Evolutionary conservation across 2,329 filamentous ascomycete species (phyloP).

Genomic region (Daldinia sp.): DNA sequence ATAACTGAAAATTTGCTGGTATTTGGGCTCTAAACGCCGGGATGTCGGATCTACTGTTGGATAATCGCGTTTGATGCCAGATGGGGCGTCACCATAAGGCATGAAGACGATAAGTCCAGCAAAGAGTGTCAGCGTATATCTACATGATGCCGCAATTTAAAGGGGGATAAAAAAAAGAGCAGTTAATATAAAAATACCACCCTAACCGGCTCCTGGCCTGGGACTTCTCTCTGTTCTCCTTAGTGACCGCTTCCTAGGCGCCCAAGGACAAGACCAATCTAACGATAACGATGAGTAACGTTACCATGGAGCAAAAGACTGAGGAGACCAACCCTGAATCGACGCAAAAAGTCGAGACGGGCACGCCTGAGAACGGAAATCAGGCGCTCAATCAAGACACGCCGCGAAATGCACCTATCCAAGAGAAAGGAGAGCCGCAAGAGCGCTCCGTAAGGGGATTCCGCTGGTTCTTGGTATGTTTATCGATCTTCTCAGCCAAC

Average conservation of each 20-base stretch:
- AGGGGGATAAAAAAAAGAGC: background rate
- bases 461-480: slow-evolving; percentile 23
- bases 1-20: background rate
- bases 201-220: background rate
- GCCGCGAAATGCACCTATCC: background rate
- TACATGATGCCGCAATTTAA: background rate
- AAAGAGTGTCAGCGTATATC: background rate
- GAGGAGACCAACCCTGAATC: slow-evolving; percentile 6
- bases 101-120: background rate
- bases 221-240: background rate
- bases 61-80: background rate
- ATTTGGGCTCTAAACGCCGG: slow-evolving; percentile 9
- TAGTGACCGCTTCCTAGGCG: background rate
- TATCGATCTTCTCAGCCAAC: slow-evolving; percentile 28
- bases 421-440: slow-evolving; percentile 7
- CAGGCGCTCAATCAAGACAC: background rate
- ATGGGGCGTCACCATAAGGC: background rate
- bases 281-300: background rate
- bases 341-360: background rate
- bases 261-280: background rate
- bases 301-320: slow-evolving; percentile 3
- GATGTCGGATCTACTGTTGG: background rate
- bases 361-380: background rate
- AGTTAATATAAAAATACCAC: background rate
- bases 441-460: slow-evolving; percentile 20